phyloP scores from a whole-genome alignment of 2,329 filamentous ascomycete genomes.

The Epichloe brachyelytri region DNA sequence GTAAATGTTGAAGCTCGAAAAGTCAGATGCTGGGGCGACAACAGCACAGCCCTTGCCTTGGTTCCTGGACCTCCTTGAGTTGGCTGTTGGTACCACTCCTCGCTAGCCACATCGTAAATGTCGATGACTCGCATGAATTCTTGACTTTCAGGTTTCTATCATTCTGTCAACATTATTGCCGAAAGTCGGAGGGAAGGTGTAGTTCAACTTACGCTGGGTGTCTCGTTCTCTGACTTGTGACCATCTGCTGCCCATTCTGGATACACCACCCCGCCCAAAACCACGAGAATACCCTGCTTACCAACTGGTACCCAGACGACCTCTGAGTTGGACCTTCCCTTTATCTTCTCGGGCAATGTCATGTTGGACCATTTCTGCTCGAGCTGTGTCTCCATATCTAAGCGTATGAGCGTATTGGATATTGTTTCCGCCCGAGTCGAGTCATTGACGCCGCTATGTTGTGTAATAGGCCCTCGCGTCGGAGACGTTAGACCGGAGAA shows the following conservation, averaged over 20 bases:
- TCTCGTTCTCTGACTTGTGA: constrained; percentile 16
- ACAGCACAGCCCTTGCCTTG: constrained; percentile 59
- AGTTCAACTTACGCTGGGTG: constrained; percentile 19
- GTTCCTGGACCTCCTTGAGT: constrained; percentile 48
- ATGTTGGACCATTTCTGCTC: constrained; percentile 42
- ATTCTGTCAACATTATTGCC: constrained; percentile 1
- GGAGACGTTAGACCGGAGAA: constrained; percentile 49
- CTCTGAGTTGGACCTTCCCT: constrained; percentile 48
- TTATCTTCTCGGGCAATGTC: constrained; percentile 35
- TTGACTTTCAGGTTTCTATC: constrained; percentile 49
- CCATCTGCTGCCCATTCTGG: constrained; percentile 33
- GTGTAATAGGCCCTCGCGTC: constrained; percentile 35
- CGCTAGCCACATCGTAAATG: constrained; percentile 60
- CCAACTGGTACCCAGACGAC: constrained; percentile 70
- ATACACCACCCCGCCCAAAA: constrained; percentile 59
- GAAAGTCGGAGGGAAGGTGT: background rate
- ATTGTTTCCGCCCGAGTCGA: constrained; percentile 28
- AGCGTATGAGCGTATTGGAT: constrained; percentile 44
- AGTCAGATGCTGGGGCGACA: constrained; percentile 56
- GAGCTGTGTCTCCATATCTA: constrained; percentile 43
- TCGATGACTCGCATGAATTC: constrained; percentile 61
- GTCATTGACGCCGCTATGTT: constrained; percentile 16
- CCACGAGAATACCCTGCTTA: constrained; percentile 60
- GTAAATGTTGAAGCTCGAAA: constrained; percentile 69
- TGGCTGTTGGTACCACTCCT: constrained; percentile 56